phyloP scores from a whole-genome alignment of 1,139 yeast species.

The Blastobotrys aristatus region DNA sequence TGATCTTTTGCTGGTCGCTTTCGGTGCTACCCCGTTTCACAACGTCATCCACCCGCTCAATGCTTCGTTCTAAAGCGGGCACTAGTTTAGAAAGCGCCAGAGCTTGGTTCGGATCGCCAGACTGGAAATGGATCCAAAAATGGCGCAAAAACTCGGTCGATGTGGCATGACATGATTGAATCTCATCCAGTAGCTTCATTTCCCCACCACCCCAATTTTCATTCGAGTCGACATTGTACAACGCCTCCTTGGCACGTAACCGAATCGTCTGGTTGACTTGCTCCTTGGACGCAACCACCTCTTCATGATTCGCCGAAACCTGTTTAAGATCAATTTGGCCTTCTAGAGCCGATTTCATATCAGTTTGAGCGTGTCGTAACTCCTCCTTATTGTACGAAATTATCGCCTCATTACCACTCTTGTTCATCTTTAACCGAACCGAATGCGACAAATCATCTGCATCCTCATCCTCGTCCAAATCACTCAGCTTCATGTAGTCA shows the following conservation, averaged over 20 bases:
- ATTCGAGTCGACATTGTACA: constrained; percentile 12
- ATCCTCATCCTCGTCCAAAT: constrained; percentile 48
- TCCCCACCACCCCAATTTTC: constrained; percentile 19
- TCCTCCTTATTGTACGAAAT: background rate
- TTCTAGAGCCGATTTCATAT: constrained; percentile 21
- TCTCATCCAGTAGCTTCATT: constrained; percentile 24
- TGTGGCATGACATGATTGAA: constrained; percentile 52
- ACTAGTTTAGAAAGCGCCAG: constrained; percentile 43
- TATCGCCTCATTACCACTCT: background rate
- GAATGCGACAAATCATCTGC: constrained; percentile 36
- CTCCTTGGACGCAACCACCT: constrained; percentile 22
- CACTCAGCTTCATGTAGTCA: constrained; percentile 55
- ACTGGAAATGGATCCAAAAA: constrained; percentile 60
- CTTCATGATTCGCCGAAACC: constrained; percentile 16
- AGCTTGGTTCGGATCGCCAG: constrained; percentile 52
- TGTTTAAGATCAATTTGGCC: constrained; percentile 22
- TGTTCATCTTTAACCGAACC: background rate
- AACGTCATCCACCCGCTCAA: constrained; percentile 42
- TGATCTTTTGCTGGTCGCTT: constrained; percentile 27
- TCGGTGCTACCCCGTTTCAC: constrained; percentile 27
- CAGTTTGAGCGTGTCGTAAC: constrained; percentile 12
- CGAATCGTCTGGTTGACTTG: constrained; percentile 23
- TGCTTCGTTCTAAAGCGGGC: constrained; percentile 44
- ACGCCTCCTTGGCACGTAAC: constrained; percentile 24
- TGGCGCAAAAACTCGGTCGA: constrained; percentile 66